Base-by-base conservation (phyloP, 2,329 filamentous ascomycete species). In the Fusarium sp. region DNA sequence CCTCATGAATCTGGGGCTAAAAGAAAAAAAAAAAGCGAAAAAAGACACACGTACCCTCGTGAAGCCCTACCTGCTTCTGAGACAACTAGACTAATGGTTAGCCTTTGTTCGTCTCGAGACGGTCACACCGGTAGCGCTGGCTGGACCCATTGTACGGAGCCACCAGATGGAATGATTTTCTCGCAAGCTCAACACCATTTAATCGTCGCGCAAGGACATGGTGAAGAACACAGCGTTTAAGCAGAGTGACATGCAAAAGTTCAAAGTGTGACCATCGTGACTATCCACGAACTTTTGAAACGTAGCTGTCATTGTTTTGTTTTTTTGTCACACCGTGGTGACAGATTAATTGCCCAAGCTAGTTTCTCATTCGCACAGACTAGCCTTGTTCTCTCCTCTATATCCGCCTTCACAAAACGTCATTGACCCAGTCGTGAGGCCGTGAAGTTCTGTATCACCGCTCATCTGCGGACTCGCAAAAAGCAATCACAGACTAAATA, bases 401-500 rank as follows among this genome's bases (percentile, higher is more conserved):
- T 41, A 42, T 27, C 49, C 34, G 49, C 49, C 49, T 25, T 16
- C 10, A 11, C 34, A n/a, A 25, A 44, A 52, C 49, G 49, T 52
- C 49, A 52, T 52, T 25, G 32, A 18, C 13, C 24, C 20, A 34
- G 37, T 20, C 20, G 49, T 41, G 24, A 42, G 18, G 24, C 16
- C 49, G 20, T 52, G 49, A 18, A 20, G 4, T 41, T 52, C 34
- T 20, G 7, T 40, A 34, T 52, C 34, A 52, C 49, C 49, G 32
- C 49, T 52, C 49, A 6, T 40, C 32, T 4, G 34, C 20, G 49
- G 49, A 52, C 49, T 24, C 27, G 49, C 18, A 42, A 37, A 42
- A 52, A 52, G 49, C 49, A 52, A 52, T 41, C 24, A 42, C 34
- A n/a, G 14, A n/a, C 49, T 41, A 52, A 41, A 52, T 52, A 52